Evolutionary conservation across 176 grass and related monocot genomes (phyloP).

Genomic region (Melocanna baccifera): DNA sequence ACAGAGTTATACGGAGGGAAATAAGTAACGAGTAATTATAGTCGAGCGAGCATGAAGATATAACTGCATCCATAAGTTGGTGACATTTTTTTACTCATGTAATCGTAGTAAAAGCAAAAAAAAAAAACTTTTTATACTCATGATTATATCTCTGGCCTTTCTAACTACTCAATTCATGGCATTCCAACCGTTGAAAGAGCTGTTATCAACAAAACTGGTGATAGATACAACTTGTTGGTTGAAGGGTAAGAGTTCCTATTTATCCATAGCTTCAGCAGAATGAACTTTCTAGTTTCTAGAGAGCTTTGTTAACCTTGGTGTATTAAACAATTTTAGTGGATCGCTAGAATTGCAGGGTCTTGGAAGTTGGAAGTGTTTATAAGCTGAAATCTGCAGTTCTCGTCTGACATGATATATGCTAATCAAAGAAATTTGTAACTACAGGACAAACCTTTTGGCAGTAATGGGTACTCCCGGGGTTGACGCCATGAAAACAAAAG

Average conservation of each 20-base stretch:
- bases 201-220: slow-evolving; percentile 48
- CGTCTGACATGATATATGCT: not conserved
- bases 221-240: slow-evolving; percentile 56
- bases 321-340: slow-evolving; percentile 10
- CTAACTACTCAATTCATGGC: slow-evolving; percentile 53
- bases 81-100: not conserved
- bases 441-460: slow-evolving; percentile 85
- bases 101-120: not conserved
- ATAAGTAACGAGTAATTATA: not conserved
- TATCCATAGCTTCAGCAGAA: slow-evolving; percentile 11
- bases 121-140: too few relatives aligned
- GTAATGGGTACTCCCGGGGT: slow-evolving; percentile 81
- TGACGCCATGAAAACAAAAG: slow-evolving; percentile 68
- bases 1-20: not conserved
- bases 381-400: not conserved
- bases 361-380: not conserved
- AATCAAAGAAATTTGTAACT: slow-evolving; percentile 18
- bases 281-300: slow-evolving; percentile 11
- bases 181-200: slow-evolving; percentile 85
- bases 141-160: slow-evolving; percentile 22
- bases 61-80: not conserved
- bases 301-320: not conserved
- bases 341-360: slow-evolving; percentile 5
- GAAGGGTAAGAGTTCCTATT: slow-evolving; percentile 69
- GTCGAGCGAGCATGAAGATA: not conserved